Evolutionary conservation across 192 early-diverging fungal genomes (phyloP).

Genomic region (Rhizophagus sp.): DNA sequence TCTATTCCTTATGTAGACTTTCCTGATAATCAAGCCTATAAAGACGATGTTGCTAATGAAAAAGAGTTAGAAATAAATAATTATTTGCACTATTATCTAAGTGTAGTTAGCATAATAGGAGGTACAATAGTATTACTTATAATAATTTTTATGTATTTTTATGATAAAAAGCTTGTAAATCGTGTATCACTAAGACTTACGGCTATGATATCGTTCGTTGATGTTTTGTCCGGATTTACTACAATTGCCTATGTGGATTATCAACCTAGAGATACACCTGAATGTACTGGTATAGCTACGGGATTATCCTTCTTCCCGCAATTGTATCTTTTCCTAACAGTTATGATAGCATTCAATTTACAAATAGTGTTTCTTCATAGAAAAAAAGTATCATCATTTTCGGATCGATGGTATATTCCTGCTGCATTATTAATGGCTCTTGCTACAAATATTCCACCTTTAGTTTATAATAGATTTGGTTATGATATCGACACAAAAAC

Average conservation of each 20-base stretch:
- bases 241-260: not conserved
- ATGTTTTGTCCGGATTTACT: not conserved
- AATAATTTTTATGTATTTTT: constrained; percentile 17
- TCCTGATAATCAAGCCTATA: not conserved
- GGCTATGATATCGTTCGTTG: constrained; percentile 19
- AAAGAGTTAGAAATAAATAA: not conserved
- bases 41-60: not conserved
- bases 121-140: constrained; percentile 18
- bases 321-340: constrained; percentile 14
- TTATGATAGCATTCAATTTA: constrained; percentile 26
- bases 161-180: constrained; percentile 20
- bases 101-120: constrained; percentile 7
- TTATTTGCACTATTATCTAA: not conserved
- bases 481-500: not conserved
- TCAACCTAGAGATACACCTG: not conserved
- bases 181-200: constrained; percentile 10
- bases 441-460: constrained; percentile 12
- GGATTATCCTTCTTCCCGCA: constrained; percentile 13
- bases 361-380: constrained; percentile 25
- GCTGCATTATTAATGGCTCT: not conserved
- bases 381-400: constrained; percentile 18
- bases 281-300: not conserved
- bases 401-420: constrained; percentile 18
- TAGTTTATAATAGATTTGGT: constrained; percentile 3
- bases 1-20: not conserved